Percentiles rank a stretch among this genome's conserved stretches.
These are phyloP conservation scores for Firmiana major DNA, from an alignment of 345 rosid species.

Conservation along the genomic window DNA sequence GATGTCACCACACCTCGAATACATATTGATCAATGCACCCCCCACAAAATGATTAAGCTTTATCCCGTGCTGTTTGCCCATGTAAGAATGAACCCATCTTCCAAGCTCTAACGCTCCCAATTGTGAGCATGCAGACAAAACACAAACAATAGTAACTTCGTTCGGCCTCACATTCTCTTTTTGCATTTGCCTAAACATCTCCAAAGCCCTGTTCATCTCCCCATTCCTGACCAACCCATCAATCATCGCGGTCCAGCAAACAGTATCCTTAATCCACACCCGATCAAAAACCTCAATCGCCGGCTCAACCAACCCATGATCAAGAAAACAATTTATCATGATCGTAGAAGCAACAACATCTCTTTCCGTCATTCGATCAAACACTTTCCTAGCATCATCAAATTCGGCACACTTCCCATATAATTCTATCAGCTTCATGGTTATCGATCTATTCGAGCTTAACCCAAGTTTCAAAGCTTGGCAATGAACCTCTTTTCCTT, in stretches of 20 bases:
- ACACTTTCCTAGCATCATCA: conserved; percentile 36
- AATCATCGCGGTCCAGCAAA: conserved; percentile 73
- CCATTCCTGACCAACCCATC: conserved; percentile 57
- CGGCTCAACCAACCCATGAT: conserved; percentile 38
- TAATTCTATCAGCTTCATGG: conserved; percentile 41
- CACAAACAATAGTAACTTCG: conserved; percentile 55
- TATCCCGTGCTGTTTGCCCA: conserved; percentile 30
- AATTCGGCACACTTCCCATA: conserved; percentile 45
- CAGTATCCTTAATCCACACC: conserved; percentile 47
- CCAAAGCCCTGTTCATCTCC: conserved; percentile 54
- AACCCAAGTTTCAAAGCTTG: conserved; percentile 59
- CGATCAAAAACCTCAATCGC: conserved; percentile 36
- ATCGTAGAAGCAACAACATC: conserved; percentile 54
- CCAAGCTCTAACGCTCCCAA: conserved; percentile 64
- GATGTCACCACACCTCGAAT: conserved; percentile 53
- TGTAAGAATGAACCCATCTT: conserved; percentile 55
- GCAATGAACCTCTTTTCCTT: conserved; percentile 47
- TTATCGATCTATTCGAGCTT: conserved; percentile 36
- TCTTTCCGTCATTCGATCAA: conserved; percentile 52
- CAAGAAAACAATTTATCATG: conserved; percentile 41
- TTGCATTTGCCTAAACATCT: conserved; percentile 59
- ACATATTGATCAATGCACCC: conserved; percentile 64
- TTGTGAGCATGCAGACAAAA: conserved; percentile 58
- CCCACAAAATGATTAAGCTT: conserved; percentile 48
- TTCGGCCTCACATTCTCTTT: conserved; percentile 40